phyloP scores from a whole-genome alignment of 164 flowering plant species.

The Houttuynia cordata region DNA sequence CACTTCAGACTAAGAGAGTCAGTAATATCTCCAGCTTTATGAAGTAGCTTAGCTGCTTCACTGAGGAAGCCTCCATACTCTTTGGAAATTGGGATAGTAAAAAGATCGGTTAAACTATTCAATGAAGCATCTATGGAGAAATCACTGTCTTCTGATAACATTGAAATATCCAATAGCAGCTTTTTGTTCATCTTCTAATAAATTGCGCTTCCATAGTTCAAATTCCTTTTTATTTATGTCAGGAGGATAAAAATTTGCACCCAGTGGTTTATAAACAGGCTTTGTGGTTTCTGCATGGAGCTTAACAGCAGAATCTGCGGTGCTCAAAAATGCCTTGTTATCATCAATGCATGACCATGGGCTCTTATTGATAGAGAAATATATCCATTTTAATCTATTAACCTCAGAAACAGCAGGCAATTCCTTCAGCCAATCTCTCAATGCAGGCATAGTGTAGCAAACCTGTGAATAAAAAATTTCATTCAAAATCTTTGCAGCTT shows the following conservation, averaged over 20 bases:
- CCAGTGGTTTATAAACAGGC: slow-evolving; percentile 58
- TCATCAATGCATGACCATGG: slow-evolving; percentile 97
- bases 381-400: slow-evolving; percentile 75
- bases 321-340: slow-evolving; percentile 78
- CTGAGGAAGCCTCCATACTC: too few species aligned
- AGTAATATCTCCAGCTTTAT: slow-evolving; percentile 56
- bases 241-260: too few species aligned
- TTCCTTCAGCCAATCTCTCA: slow-evolving; percentile 75
- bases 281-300: slow-evolving; percentile 51
- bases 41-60: too few species aligned
- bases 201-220: too few species aligned
- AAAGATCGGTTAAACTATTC: slow-evolving; percentile 29
- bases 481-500: too few species aligned
- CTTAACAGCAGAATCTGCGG: slow-evolving; percentile 84
- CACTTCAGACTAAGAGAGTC: slow-evolving; percentile 76
- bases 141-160: too few species aligned
- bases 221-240: too few species aligned
- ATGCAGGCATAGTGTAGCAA: slow-evolving; percentile 69
- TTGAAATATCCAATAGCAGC: too few species aligned
- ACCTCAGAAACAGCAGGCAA: slow-evolving; percentile 44
- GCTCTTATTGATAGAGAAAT: too few species aligned
- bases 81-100: slow-evolving; percentile 49
- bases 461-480: too few species aligned
- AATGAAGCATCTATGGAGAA: slow-evolving; percentile 22
- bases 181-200: too few species aligned